Evolutionary conservation across 805 yeast genomes (phyloP).

Genomic region (Pichia cephalocereana): DNA sequence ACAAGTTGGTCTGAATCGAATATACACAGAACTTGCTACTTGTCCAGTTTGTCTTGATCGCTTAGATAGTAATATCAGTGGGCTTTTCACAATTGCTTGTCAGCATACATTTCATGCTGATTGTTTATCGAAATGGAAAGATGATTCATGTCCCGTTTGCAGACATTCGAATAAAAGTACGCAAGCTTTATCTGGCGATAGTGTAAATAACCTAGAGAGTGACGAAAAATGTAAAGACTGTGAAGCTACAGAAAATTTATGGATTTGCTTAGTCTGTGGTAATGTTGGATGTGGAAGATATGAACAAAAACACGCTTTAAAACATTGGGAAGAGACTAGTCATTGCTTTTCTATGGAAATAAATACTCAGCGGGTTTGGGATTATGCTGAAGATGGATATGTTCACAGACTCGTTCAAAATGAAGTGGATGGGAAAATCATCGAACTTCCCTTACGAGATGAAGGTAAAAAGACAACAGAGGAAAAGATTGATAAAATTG

Average conservation of each 20-base stretch:
- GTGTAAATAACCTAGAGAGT: conserved; percentile 15
- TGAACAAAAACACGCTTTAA: conserved; percentile 75
- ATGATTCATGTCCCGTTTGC: conserved; percentile 87
- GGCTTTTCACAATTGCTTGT: conserved; percentile 79
- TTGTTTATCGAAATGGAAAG: conserved; percentile 82
- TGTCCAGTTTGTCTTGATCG: conserved; percentile 91
- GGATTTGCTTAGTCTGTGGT: conserved; percentile 90
- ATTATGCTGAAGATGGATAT: conserved; percentile 82
- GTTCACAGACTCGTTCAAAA: conserved; percentile 81
- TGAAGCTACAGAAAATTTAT: conserved; percentile 49
- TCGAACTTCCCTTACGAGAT: conserved; percentile 49
- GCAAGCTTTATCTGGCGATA: not conserved
- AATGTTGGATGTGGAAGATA: conserved; percentile 89
- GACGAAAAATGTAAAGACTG: conserved; percentile 46
- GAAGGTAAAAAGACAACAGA: conserved; percentile 20
- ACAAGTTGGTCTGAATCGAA: conserved; percentile 17
- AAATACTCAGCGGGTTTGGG: conserved; percentile 84
- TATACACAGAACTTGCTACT: conserved; percentile 59
- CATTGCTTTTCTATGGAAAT: conserved; percentile 92
- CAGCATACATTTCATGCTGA: conserved; percentile 91
- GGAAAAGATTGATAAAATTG: conserved; percentile 45
- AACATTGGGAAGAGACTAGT: conserved; percentile 66
- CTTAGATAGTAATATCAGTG: conserved; percentile 74
- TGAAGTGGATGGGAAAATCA: conserved; percentile 82
- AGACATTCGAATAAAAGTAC: conserved; percentile 50